Evolutionary conservation across 768 basidiomycete species (phyloP).

Genomic region (Boletus reticuloceps): DNA sequence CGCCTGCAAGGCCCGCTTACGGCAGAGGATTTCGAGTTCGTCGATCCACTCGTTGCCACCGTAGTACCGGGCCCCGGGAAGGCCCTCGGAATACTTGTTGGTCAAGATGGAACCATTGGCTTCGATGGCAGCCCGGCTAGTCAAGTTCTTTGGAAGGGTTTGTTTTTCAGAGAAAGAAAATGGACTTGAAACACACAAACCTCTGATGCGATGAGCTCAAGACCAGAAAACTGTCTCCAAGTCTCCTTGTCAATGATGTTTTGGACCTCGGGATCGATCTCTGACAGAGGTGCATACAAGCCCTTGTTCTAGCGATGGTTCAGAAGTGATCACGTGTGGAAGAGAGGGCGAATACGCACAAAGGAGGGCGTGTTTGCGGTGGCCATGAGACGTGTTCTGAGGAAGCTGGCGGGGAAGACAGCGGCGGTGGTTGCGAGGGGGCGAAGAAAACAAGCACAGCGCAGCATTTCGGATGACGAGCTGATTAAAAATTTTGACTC

Average conservation of each 20-base stretch:
- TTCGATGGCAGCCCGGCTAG: slow-evolving; percentile 93
- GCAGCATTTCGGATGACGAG: slow-evolving; percentile 29
- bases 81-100: slow-evolving; percentile 99
- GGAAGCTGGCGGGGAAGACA: slow-evolving; percentile 14
- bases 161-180: neutral
- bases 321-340: neutral
- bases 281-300: slow-evolving; percentile 82
- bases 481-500: slow-evolving; percentile 13
- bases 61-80: slow-evolving; percentile 95
- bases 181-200: slow-evolving; percentile 36
- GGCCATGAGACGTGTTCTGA: slow-evolving; percentile 52
- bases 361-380: slow-evolving; percentile 57
- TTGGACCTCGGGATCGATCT: slow-evolving; percentile 93
- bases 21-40: slow-evolving; percentile 91
- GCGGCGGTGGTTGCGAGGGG: slow-evolving; percentile 18
- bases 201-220: slow-evolving; percentile 99
- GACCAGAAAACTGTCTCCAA: slow-evolving; percentile 96
- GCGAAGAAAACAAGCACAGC: slow-evolving; percentile 26
- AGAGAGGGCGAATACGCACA: slow-evolving; percentile 37
- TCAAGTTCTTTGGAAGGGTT: slow-evolving; percentile 70
- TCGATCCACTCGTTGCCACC: slow-evolving; percentile 98
- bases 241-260: slow-evolving; percentile 99
- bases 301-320: slow-evolving; percentile 70
- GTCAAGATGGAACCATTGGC: slow-evolving; percentile 98
- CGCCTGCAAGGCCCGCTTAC: slow-evolving; percentile 91